These are phyloP conservation scores for Fusarium newnesense DNA, from an alignment of 2,329 filamentous ascomycete species.

Conservation along the genomic window DNA sequence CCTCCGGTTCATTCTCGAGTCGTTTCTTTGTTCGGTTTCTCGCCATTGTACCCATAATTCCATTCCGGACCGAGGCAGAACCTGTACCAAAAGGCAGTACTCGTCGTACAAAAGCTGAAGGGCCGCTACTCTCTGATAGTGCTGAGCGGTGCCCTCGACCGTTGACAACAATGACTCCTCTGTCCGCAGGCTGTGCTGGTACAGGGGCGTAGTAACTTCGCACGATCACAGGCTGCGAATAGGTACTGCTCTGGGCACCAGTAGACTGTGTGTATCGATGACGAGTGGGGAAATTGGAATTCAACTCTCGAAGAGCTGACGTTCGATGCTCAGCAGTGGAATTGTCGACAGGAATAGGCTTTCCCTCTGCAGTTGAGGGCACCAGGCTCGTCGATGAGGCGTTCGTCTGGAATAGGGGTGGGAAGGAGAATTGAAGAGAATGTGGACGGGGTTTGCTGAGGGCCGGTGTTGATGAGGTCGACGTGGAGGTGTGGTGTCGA, in stretches of 20 bases:
- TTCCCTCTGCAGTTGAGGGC: constrained; percentile 65
- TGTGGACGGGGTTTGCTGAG: constrained; percentile 46
- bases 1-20: constrained; percentile 43
- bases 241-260: constrained; percentile 66
- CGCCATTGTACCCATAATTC: constrained; percentile 56
- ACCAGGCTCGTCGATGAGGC: constrained; percentile 64
- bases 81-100: constrained; percentile 49
- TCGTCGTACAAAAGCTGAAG: constrained; percentile 45
- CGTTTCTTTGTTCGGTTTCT: constrained; percentile 55
- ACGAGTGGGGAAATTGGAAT: constrained; percentile 65
- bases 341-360: constrained; percentile 66
- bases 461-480: constrained; percentile 37
- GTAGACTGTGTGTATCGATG: constrained; percentile 67
- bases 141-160: constrained; percentile 42
- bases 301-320: constrained; percentile 69
- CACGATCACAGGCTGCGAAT: constrained; percentile 73
- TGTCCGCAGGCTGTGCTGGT: constrained; percentile 47
- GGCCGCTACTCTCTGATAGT: constrained; percentile 44
- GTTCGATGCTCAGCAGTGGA: constrained; percentile 66
- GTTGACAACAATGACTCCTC: constrained; percentile 46
- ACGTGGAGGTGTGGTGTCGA: constrained; percentile 41
- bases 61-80: constrained; percentile 49
- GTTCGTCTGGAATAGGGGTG: constrained; percentile 59
- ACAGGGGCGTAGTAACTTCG: constrained; percentile 68
- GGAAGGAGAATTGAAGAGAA: constrained; percentile 60